Evolutionary conservation across 305 asterid species (phyloP).

Genomic region (Withania somnifera): DNA sequence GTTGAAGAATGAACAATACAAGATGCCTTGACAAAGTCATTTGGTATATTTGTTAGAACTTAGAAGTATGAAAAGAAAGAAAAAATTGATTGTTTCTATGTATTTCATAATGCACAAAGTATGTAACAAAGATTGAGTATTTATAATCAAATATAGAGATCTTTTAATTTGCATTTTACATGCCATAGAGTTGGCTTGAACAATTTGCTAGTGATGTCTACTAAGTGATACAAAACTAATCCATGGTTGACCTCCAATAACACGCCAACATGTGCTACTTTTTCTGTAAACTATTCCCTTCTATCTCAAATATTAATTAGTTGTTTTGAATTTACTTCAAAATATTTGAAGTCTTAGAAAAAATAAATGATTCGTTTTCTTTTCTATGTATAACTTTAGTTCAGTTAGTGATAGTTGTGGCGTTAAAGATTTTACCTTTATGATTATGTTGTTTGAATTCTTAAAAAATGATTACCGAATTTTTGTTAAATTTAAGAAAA

Average conservation of each 20-base stretch:
- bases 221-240: not conserved
- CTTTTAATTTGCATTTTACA: not conserved
- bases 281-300: too few relatives aligned
- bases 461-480: too few relatives aligned
- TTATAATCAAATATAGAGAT: not conserved
- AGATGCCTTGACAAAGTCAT: slow-evolving; percentile 29
- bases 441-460: not conserved
- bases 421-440: too few relatives aligned
- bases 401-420: too few relatives aligned
- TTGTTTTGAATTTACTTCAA: too few relatives aligned
- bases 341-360: too few relatives aligned
- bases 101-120: not conserved
- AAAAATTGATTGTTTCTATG: not conserved
- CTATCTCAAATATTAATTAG: too few relatives aligned
- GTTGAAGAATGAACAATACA: slow-evolving; percentile 4
- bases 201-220: not conserved
- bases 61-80: not conserved
- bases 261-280: not conserved
- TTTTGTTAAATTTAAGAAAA: too few relatives aligned
- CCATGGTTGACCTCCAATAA: not conserved
- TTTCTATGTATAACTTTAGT: too few relatives aligned
- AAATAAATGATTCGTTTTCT: too few relatives aligned
- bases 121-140: not conserved
- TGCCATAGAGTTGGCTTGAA: not conserved
- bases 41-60: not conserved